Percentiles rank a stretch among this genome's conserved stretches.
Evolutionary conservation across 805 yeast species (phyloP).

Genomic region (Kodamaea nitidulidarum): DNA sequence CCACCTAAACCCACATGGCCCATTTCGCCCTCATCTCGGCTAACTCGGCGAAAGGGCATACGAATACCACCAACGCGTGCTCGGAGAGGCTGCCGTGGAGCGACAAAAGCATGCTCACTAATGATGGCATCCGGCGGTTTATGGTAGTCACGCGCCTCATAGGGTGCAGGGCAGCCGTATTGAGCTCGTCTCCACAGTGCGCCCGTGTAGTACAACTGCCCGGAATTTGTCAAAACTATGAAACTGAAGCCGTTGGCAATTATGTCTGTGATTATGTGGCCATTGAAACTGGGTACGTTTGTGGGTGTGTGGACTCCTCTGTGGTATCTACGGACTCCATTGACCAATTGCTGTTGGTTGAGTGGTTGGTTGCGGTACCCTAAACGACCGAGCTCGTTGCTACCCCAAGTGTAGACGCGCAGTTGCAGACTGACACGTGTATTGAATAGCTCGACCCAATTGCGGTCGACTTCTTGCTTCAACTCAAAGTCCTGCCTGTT

Average conservation of each 20-base stretch:
- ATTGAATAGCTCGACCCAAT: constrained; percentile 50
- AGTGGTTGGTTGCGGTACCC: constrained; percentile 35
- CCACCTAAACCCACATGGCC: constrained; percentile 3
- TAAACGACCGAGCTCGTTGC: constrained; percentile 39
- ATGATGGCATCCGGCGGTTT: constrained; percentile 12
- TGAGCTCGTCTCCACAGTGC: constrained; percentile 19
- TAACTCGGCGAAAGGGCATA: not conserved
- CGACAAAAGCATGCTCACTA: not conserved
- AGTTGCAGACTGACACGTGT: constrained; percentile 32
- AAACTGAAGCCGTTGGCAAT: constrained; percentile 65
- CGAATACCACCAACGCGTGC: constrained; percentile 3
- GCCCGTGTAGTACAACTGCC: constrained; percentile 56
- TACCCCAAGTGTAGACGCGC: constrained; percentile 51
- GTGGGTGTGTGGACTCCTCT: constrained; percentile 37
- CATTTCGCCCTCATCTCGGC: constrained; percentile 1
- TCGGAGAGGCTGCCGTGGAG: not conserved
- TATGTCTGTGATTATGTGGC: constrained; percentile 40
- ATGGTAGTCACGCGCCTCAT: constrained; percentile 14
- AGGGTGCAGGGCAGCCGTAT: constrained; percentile 28
- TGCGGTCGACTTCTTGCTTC: constrained; percentile 23
- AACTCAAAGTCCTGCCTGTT: constrained; percentile 36
- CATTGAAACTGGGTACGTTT: constrained; percentile 31
- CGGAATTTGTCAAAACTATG: constrained; percentile 52
- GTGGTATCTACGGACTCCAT: constrained; percentile 10
- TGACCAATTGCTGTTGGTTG: constrained; percentile 18